phyloP scores from a whole-genome alignment of 805 yeast species.

The Kodamaea nitidulidarum region DNA sequence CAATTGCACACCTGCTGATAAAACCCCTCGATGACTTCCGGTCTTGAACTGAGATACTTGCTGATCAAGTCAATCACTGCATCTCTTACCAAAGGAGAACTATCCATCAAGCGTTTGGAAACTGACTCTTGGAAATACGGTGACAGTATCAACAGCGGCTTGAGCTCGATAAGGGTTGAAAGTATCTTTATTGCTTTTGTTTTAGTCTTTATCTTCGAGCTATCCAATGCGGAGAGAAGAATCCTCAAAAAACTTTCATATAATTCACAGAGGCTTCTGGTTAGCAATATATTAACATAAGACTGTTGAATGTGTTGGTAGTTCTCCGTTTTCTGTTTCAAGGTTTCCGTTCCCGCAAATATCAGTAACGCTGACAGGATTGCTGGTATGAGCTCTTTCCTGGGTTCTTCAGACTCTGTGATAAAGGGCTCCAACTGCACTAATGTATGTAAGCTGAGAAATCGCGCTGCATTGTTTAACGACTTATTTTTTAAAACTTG shows the following conservation, averaged over 20 bases:
- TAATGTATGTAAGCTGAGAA: slow-evolving; percentile 14
- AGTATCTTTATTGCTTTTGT: slow-evolving; percentile 64
- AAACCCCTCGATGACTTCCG: slow-evolving; percentile 45
- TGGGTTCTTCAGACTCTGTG: background rate
- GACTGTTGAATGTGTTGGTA: slow-evolving; percentile 11
- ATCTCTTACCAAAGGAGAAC: slow-evolving; percentile 70
- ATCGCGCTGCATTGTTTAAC: slow-evolving; percentile 11
- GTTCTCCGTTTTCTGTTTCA: background rate
- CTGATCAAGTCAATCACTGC: slow-evolving; percentile 68
- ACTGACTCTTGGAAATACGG: slow-evolving; percentile 52
- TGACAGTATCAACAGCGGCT: slow-evolving; percentile 47
- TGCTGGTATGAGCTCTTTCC: background rate
- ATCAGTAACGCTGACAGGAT: background rate
- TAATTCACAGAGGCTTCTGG: slow-evolving; percentile 29
- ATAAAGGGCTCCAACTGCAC: slow-evolving; percentile 5
- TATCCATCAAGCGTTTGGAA: slow-evolving; percentile 48
- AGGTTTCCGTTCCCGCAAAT: background rate
- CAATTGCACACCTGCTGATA: slow-evolving; percentile 47
- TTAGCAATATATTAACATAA: slow-evolving; percentile 22
- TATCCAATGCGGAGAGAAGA: slow-evolving; percentile 36
- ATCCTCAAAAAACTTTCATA: slow-evolving; percentile 54
- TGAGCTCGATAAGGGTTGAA: slow-evolving; percentile 49
- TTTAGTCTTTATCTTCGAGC: slow-evolving; percentile 27
- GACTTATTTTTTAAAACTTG: slow-evolving; percentile 11
- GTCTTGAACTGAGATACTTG: slow-evolving; percentile 41